Base-by-base conservation (phyloP, 192 early-diverging fungal species). In the Funneliformis mosseae region DNA sequence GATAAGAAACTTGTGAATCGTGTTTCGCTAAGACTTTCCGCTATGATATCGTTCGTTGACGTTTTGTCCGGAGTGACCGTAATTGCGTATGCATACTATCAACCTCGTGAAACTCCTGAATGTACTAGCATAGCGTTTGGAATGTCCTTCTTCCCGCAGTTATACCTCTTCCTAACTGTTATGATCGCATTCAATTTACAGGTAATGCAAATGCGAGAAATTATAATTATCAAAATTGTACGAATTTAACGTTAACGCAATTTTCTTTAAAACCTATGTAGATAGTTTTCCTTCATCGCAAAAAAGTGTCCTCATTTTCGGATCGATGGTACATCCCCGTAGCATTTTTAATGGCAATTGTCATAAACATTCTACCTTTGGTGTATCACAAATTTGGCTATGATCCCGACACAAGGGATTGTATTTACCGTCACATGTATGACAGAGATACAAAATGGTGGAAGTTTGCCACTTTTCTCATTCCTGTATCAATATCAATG, bases 151-250 rank as follows among this genome's bases (percentile, higher is more conserved):
- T 50, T 75, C 25, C 73, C 73, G 5, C n/a, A n/a, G 33, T 75
- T 48, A 38, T 75, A 75, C 33, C 38, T 75, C 12, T 75, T 75
- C 8, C 5, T 75, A 27, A 75, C 73, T 6, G 73, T 75, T 12
- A 75, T 75, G 73, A 75, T 75, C 21, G 73, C 73, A 60, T 75
- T 75, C 42, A 75, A 75, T 27, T 59, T 75, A 55, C 73, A 75
- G 50, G n/a, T n/a, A n/a, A n/a, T n/a, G n/a, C n/a, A n/a, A n/a
- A n/a, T n/a, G n/a, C n/a, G n/a, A n/a, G n/a, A n/a, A n/a, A n/a
- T n/a, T n/a, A n/a, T n/a, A n/a, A n/a, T n/a, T n/a, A n/a, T n/a
- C n/a, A n/a, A n/a, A n/a, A n/a, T n/a, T n/a, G n/a, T n/a, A n/a
- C n/a, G n/a, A n/a, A n/a, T n/a, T n/a, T n/a, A n/a, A n/a, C n/a